Evolutionary conservation across 257 asterid genomes (phyloP).

Genomic region (Solanum sparsipilum): DNA sequence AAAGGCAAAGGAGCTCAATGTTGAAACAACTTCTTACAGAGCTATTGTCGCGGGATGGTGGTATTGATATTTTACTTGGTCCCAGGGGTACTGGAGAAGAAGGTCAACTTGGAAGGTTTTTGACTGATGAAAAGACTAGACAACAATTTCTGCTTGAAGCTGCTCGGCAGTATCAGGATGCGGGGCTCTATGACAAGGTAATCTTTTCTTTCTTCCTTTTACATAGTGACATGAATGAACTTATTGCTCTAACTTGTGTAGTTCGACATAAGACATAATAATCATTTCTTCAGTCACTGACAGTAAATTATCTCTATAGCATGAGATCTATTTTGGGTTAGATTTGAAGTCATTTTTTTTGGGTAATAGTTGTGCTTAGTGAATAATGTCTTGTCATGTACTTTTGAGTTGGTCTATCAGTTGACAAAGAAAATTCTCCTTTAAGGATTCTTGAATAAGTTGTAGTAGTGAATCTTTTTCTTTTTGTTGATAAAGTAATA

Average conservation of each 20-base stretch:
- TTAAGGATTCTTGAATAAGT: neutral
- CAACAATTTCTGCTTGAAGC: conserved; percentile 80
- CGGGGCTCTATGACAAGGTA: conserved; percentile 85
- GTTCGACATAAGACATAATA: neutral
- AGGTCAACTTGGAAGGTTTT: conserved; percentile 76
- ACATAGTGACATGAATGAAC: neutral
- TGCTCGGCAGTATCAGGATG: conserved; percentile 70
- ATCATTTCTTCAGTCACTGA: neutral
- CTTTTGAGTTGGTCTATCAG: neutral
- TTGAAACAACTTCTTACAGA: conserved; percentile 78
- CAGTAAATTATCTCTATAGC: neutral
- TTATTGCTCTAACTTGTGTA: neutral
- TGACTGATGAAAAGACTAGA: conserved; percentile 57
- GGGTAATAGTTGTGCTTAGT: neutral
- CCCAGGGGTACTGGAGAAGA: conserved; percentile 86
- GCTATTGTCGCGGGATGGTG: conserved; percentile 71
- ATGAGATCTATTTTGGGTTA: neutral
- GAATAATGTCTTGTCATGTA: neutral
- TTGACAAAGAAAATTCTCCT: neutral
- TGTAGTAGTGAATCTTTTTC: neutral
- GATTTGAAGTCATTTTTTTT: neutral
- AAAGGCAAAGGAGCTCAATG: conserved; percentile 74
- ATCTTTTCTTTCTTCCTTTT: conserved; percentile 5
- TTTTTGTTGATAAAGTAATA: neutral
- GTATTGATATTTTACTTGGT: conserved; percentile 70